These are phyloP conservation scores for Rubia occidens DNA, from an alignment of 305 asterid species.

Conservation along the genomic window DNA sequence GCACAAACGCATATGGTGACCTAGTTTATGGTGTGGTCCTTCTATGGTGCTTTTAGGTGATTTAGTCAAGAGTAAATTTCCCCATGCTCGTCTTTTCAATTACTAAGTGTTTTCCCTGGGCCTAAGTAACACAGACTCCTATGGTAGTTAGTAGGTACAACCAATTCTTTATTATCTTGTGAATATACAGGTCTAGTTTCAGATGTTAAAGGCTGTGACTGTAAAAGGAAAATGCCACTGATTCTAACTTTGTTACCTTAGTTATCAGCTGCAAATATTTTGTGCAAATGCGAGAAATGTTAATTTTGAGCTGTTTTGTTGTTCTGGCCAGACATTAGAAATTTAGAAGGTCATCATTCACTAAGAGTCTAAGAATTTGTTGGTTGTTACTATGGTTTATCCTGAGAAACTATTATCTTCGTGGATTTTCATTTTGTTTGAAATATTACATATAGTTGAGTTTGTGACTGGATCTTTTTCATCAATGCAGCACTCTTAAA, in stretches of 20 bases:
- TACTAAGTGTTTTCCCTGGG: not conserved
- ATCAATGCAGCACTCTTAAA: conserved; percentile 23
- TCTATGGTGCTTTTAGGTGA: not conserved
- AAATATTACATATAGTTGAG: not conserved
- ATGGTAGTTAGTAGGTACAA: not conserved
- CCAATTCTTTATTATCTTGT: not conserved
- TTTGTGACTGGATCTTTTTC: conserved; percentile 15
- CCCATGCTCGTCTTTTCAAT: not conserved
- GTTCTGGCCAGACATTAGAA: not conserved
- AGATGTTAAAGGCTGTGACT: not conserved
- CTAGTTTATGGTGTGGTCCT: not conserved
- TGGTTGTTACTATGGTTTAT: not conserved
- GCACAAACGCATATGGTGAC: not conserved
- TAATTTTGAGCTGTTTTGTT: not conserved
- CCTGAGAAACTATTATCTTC: not conserved
- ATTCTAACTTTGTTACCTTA: not conserved
- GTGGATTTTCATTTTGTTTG: not conserved
- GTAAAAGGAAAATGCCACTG: not conserved
- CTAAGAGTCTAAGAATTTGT: not conserved
- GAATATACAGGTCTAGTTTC: not conserved
- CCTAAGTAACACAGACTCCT: not conserved
- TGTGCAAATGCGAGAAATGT: not conserved
- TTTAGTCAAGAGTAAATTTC: not conserved
- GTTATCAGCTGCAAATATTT: not conserved
- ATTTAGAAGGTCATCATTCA: not conserved